Evolutionary conservation across 805 yeast genomes (phyloP).

Genomic region (Nematodospora valgi): DNA sequence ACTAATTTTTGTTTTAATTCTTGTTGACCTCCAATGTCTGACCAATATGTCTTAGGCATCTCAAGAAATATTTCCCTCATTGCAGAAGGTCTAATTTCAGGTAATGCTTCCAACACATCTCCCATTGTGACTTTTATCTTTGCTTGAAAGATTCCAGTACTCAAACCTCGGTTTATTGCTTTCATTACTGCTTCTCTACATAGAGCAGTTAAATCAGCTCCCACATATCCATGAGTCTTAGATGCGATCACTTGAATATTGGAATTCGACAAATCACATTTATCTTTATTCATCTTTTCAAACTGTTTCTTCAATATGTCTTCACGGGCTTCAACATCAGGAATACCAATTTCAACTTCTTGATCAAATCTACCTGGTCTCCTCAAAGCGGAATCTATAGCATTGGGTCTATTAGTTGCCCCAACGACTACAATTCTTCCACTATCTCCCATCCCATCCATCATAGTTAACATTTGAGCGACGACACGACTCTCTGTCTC

Average conservation of each 20-base stretch:
- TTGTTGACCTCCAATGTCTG: conserved; percentile 94
- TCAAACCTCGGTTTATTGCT: conserved; percentile 64
- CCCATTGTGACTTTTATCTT: conserved; percentile 45
- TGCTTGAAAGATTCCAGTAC: conserved; percentile 17
- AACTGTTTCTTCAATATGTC: conserved; percentile 71
- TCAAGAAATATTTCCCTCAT: conserved; percentile 95
- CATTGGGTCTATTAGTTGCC: conserved; percentile 70
- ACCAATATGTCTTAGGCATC: conserved; percentile 91
- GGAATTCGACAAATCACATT: conserved; percentile 47
- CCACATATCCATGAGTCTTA: conserved; percentile 95
- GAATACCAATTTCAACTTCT: conserved; percentile 88
- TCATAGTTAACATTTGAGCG: conserved; percentile 76
- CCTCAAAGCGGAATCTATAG: conserved; percentile 68
- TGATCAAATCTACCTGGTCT: conserved; percentile 89
- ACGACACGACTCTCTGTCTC: conserved; percentile 90
- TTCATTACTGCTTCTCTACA: conserved; percentile 86
- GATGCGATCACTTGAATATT: conserved; percentile 64
- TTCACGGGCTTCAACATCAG: conserved; percentile 75
- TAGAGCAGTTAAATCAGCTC: conserved; percentile 88
- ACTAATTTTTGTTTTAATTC: conserved; percentile 73
- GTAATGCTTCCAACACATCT: conserved; percentile 70
- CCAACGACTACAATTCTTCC: conserved; percentile 69
- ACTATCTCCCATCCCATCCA: conserved; percentile 72
- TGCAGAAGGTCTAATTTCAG: conserved; percentile 90
- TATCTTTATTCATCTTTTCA: conserved; percentile 40